Evolutionary conservation across 148 eudicot genomes (phyloP), one percentile per base, ranked within the genome.

Genomic region (Oxyria digyna): DNA sequence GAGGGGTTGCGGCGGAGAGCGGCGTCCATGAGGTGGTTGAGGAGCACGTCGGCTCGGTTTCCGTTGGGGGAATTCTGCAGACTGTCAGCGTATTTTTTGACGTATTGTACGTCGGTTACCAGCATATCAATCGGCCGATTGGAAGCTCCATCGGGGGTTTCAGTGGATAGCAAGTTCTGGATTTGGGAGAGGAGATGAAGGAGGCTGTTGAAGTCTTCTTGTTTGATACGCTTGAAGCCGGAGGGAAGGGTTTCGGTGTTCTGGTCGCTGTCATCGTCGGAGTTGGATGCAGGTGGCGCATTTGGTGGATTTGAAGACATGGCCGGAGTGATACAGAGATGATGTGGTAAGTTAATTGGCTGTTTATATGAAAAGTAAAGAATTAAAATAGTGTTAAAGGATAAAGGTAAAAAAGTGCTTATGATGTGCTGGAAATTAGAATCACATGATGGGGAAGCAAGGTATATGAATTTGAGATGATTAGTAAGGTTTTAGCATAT

Each of bases 41-140:
- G 38, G n/a, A 59, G 65, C 10, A 59, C 65, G 0, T 59, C 65
- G n/a, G 65, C 65, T n/a, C 65, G 27, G 0, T 5, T 29, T 1
- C 35, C 20, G 38, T 29, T 59, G 38, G 2, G 20, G 20, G 65
- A 59, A 18, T 12, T 31, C 38, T 59, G 9, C 37, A 59, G 38
- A 18, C 3, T 4, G 35, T 6, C 33, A 17, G 6, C n/a, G 65
- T 59, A 3, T 6, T 29, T 26, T 0, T 31, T 29, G 65, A 59
- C 31, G 65, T 59, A 59, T 29, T 59, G 0, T n/a, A 59, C 37
- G 38, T 59, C 65, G 5, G 65, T 59, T 13, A 59, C 65, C 65
- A 59, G 38, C 65, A 31, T 59, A 13, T 59, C 37, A 15, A 59
- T 13, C 38, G 35, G 3, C 65, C 65, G 4, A 17, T 31, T 29